Evolutionary conservation across 2,329 filamentous ascomycete genomes (phyloP).

Genomic region (Pyrenophora graminea): DNA sequence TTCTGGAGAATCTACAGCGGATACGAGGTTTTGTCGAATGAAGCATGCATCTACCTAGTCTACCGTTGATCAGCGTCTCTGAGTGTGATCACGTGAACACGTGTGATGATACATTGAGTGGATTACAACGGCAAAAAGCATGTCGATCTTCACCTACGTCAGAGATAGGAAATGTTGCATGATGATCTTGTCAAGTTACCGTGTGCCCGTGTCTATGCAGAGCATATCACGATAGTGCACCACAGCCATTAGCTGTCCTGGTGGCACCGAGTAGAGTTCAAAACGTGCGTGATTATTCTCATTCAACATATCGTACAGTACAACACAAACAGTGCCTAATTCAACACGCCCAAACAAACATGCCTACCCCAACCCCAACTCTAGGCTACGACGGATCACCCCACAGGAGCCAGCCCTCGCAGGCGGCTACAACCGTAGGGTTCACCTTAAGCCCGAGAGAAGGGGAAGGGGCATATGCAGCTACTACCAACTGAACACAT

Average conservation of each 20-base stretch:
- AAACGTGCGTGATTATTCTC: background rate
- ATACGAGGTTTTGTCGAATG: conserved; percentile 43
- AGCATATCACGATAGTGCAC: no score
- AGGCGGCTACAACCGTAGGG: conserved; percentile 24
- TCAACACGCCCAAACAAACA: no score
- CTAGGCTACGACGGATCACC: conserved; percentile 23
- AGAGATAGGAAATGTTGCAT: no score
- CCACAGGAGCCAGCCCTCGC: conserved; percentile 26
- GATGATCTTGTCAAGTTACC: no score
- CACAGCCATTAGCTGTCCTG: no score
- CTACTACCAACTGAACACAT: conserved; percentile 1
- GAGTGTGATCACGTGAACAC: conserved; percentile 16
- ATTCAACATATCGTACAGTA: conserved; percentile 6
- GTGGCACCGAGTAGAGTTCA: no score
- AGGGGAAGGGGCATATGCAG: conserved; percentile 4
- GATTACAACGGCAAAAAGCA: background rate
- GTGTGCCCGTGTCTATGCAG: no score
- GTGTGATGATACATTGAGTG: background rate
- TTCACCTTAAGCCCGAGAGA: conserved; percentile 26
- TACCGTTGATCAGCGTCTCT: background rate
- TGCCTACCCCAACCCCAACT: conserved; percentile 11
- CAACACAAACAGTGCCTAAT: conserved; percentile 3
- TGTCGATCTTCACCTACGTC: background rate
- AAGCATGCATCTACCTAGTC: background rate
- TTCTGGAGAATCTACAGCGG: conserved; percentile 46